A percentile compares a stretch with the other conserved stretches of the same genome.
Evolutionary conservation across 768 basidiomycete species (phyloP).

Genomic region (Leccinum subgranulosum): DNA sequence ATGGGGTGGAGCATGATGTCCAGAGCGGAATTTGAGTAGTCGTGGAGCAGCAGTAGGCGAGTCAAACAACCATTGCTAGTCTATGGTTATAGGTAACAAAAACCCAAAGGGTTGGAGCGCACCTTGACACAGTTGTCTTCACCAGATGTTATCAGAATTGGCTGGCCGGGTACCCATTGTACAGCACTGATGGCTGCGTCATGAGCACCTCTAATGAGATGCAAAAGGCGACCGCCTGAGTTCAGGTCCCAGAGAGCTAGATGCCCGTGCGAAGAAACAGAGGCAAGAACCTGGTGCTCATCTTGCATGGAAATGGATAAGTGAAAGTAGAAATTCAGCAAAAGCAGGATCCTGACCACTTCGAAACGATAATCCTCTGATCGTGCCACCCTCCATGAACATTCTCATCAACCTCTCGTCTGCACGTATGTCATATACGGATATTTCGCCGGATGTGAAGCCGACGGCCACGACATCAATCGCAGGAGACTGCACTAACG

Average conservation of each 20-base stretch:
- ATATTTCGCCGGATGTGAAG: slow-evolving; percentile 81
- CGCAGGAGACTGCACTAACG: slow-evolving; percentile 87
- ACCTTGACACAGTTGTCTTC: slow-evolving; percentile 97
- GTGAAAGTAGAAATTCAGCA: neutral
- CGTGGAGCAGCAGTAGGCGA: slow-evolving; percentile 83
- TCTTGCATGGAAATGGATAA: slow-evolving; percentile 43
- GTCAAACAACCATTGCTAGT: slow-evolving; percentile 97
- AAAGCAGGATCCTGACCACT: slow-evolving; percentile 56
- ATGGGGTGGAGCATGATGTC: slow-evolving; percentile 89
- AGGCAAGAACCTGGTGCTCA: slow-evolving; percentile 84
- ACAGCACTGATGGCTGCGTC: slow-evolving; percentile 78
- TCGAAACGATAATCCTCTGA: slow-evolving; percentile 78
- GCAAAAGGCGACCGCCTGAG: slow-evolving; percentile 74
- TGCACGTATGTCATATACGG: slow-evolving; percentile 85
- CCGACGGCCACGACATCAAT: slow-evolving; percentile 96
- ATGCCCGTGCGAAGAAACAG: slow-evolving; percentile 82
- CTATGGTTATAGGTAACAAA: slow-evolving; percentile 3
- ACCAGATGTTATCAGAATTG: slow-evolving; percentile 83
- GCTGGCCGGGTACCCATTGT: slow-evolving; percentile 93
- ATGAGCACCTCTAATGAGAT: slow-evolving; percentile 86
- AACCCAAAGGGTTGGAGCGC: slow-evolving; percentile 7
- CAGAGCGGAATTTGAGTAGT: slow-evolving; percentile 87
- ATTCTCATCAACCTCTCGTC: slow-evolving; percentile 88
- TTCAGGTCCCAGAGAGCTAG: slow-evolving; percentile 94
- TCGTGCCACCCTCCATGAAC: slow-evolving; percentile 84